Evolutionary conservation across 2,329 filamentous ascomycete genomes (phyloP), one percentile per base, ranked within the genome.

Genomic region (Sporothrix pseudoabietina): DNA sequence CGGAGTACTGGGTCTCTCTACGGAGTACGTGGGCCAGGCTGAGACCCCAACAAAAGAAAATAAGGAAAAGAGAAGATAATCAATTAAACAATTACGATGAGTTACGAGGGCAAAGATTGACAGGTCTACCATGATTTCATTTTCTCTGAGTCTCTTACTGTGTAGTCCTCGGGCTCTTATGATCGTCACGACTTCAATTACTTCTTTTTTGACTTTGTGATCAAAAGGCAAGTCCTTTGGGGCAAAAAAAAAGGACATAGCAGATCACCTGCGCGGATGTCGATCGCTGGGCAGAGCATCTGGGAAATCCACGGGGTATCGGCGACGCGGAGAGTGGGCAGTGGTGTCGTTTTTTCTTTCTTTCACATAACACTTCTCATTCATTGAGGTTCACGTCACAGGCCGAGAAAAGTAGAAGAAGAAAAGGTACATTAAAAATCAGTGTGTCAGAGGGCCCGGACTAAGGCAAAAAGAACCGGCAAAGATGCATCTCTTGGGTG

Each of bases 241-340:
- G n/a, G 52, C 44, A 65, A 65, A 44, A 44, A n/a, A 69, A 16
- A 14, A 68, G 26, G 47, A 8, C 39, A 44, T 26, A 14, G 41
- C 65, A 19, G 44, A 68, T 68, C 65, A 49, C 65, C 44, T 52
- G 41, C 44, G 12, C 26, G 44, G 41, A 9, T 26, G 65, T 44
- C 44, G 65, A 68, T 68, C 65, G 22, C 26, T 32, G 9, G 61
- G 61, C 5, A 26, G 49, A 55, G 66, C 30, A 69, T 69, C 66
- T 55, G 32, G 47, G 19, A 49, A 68, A 68, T 49, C 26, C 65
- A 52, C 26, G 4, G 10, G n/a, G 26, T 44, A 68, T 68, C 65
- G 30, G 44, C 41, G 22, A n/a, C 63, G 44, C 22, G 44, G 61
- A 47, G 61, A 44, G 22, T 30, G 41, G 41, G 52, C 26, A 52